These are phyloP conservation scores for Aspergillus egyptiacus DNA, from an alignment of 495 filamentous ascomycete species.

Conservation along the genomic window DNA sequence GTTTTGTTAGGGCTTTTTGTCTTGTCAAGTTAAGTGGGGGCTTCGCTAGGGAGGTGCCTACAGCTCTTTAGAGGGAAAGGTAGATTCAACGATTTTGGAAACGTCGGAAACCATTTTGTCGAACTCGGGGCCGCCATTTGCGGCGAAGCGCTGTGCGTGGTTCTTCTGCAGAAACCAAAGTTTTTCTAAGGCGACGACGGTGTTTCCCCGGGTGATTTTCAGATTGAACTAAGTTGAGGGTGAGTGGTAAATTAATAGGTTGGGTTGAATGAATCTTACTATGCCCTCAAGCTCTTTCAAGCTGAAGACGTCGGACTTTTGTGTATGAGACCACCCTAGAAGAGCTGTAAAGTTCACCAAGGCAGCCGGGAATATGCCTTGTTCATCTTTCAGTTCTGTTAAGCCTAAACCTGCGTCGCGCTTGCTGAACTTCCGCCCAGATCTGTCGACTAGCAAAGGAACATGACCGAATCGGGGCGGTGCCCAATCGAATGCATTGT, in stretches of 20 bases:
- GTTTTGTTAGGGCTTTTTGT: background rate
- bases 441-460: slow-evolving; percentile 69
- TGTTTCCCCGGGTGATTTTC: slow-evolving; percentile 84
- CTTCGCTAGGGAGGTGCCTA: slow-evolving; percentile 21
- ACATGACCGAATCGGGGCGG: slow-evolving; percentile 83
- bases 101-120: slow-evolving; percentile 45
- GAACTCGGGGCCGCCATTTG: slow-evolving; percentile 32
- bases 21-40: background rate
- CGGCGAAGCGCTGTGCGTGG: slow-evolving; percentile 50
- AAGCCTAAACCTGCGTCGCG: slow-evolving; percentile 68
- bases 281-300: slow-evolving; percentile 62
- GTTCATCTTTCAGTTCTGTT: slow-evolving; percentile 54
- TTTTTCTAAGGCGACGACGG: slow-evolving; percentile 75
- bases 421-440: slow-evolving; percentile 85
- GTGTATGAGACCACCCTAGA: slow-evolving; percentile 75
- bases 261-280: slow-evolving; percentile 34
- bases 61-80: slow-evolving; percentile 24
- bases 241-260: background rate
- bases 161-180: slow-evolving; percentile 71
- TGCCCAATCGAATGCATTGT: slow-evolving; percentile 84
- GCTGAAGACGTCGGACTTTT: slow-evolving; percentile 60
- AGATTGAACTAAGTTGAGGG: slow-evolving; percentile 58
- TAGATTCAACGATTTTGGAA: slow-evolving; percentile 26
- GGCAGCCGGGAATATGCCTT: slow-evolving; percentile 64
- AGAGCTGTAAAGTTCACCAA: slow-evolving; percentile 80